Evolutionary conservation across 192 early-diverging fungal genomes (phyloP), one percentile per base, ranked within the genome.

Genomic region (Podila epicladia): DNA sequence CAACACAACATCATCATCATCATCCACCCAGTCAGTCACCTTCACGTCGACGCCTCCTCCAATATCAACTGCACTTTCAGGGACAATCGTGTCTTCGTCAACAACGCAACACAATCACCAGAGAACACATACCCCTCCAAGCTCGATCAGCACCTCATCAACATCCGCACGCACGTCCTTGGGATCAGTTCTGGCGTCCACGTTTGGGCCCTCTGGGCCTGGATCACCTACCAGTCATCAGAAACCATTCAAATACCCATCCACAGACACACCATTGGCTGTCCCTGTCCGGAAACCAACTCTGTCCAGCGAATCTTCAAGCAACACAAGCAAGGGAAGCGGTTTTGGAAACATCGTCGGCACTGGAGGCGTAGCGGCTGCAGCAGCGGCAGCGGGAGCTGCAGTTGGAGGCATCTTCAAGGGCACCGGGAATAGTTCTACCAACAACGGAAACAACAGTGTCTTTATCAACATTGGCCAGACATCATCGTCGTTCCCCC

Each of bases 391-490:
- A 59, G 50, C 31, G 17, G 68, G n/a, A 20, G 55, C 35, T 9
- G 28, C 26, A 19, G 50, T 45, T 0, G 41, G 41, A 45, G 62
- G n/a, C 15, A 31, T 32, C 59, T 19, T 32, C 29, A 61, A 61
- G 15, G 29, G 22, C 28, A 31, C 0, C 31, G 65, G 62, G 9
- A 45, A 28, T 3, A 55, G 32, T 37, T 50, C 41, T 29, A 45
- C 59, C 24, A 73, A 64, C 24, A 73, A 64, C 9, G 64, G 63
- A 17, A 64, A 53, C 4, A 66, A 71, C 1, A 72, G 61, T 41
- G 77, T 80, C 29, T 80, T 80, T 45, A 80, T 80, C 26, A 80
- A 80, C 29, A 69, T 80, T 61, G 77, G 77, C 57, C 51, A 57
- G 45, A 61, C 71, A 1, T 59, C 77, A 2, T 69, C 71, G 22